Percentiles rank a stretch among this genome's conserved stretches.
phyloP scores from a whole-genome alignment of 140 eudicot genomes.

The Anethum foeniculum region DNA sequence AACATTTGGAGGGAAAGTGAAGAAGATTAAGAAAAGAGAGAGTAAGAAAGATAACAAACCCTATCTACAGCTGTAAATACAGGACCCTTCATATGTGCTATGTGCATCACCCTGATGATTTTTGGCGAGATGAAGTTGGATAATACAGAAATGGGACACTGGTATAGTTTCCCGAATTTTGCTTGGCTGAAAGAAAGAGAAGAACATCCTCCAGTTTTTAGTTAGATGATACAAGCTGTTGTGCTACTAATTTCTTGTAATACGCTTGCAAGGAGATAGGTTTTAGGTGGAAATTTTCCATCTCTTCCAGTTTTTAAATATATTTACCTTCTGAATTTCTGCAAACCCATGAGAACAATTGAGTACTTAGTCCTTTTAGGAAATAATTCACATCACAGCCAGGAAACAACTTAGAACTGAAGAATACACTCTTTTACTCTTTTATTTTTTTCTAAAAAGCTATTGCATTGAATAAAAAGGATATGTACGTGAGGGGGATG shows the following conservation, averaged over 20 bases:
- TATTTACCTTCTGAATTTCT: background rate
- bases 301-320: background rate
- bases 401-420: background rate
- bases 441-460: too few relatives aligned
- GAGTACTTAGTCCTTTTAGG: background rate
- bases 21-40: background rate
- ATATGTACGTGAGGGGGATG: too few relatives aligned
- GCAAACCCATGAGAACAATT: background rate
- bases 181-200: background rate
- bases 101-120: background rate
- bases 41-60: background rate
- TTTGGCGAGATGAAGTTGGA: background rate
- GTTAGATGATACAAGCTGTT: background rate
- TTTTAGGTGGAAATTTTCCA: background rate
- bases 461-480: too few relatives aligned
- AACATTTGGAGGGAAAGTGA: background rate
- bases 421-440: too few relatives aligned
- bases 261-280: background rate
- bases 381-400: background rate
- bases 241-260: background rate
- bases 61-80: background rate
- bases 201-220: background rate
- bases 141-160: background rate
- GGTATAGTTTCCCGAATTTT: too few relatives aligned
- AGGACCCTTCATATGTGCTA: background rate